Base-by-base conservation (phyloP, 2,329 filamentous ascomycete species). In the Fusarium chuoi region DNA sequence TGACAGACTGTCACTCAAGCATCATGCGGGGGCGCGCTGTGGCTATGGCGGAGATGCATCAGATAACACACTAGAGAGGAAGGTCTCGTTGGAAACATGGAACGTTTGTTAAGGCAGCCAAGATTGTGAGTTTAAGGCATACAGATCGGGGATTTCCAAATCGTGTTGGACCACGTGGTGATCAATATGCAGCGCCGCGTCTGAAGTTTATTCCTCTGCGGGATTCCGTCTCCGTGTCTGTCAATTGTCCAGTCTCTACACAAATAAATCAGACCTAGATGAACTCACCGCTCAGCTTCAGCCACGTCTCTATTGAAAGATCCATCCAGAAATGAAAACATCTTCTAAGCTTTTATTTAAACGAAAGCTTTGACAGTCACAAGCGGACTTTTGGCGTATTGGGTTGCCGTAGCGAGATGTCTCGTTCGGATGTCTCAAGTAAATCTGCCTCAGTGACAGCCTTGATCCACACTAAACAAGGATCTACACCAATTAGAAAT, bases 401-500 rank as follows among this genome's bases (percentile, higher is more conserved):
- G 10, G 26, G 35, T 26, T 20, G 28, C 13, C 15, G 42, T 49
- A 65, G 28, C 35, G 35, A 60, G 35, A 35, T 61, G 26, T 33
- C 24, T 41, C 11, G 3, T 36, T 18, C 6, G 6, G 6, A 33
- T 30, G 48, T 28, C 10, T 42, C 65, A 36, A 65, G 33, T n/a
- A 15, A 70, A 33, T 70, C 67, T 70, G 67, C 67, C 67, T 70
- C 45, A 59, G 67, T 70, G 67, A 70, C 67, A 65, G 67, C 66
- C 67, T 70, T 49, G 49, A 20, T 54, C 44, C 49, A 58, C 52
- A 35, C 7, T 5, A 6, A 10, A 7, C 65, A 70, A 7, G 67
- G 67, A 20, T 36, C 10, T 4, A 1, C 7, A 17, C 66, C 66
- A 68, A 68, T 68, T 1, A 65, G 15, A 56, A 22, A 17, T n/a